Base-by-base conservation (phyloP, 2,329 filamentous ascomycete genomes). In the Fusarium lateritium region DNA sequence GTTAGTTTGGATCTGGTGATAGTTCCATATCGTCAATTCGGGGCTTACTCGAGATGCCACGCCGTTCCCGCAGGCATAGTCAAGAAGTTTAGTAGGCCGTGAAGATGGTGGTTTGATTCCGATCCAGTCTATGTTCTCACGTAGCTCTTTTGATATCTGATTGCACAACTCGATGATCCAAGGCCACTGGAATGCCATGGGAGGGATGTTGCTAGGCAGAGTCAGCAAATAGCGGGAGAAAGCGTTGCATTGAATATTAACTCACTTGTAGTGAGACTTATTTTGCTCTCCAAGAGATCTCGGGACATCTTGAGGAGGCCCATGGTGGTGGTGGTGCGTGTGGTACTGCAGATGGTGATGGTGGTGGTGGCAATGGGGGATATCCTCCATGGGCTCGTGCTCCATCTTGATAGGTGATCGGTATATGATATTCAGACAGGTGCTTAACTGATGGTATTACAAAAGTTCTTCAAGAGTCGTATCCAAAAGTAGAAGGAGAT, bases 61-160 rank as follows among this genome's bases (percentile, higher is more conserved):
- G 2, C 75, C 77, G 24, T 74, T 72, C 2, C 77, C 77, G 19
- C 76, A 78, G 2, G 77, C 77, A 19, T 79, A 79, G 49, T 79
- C 77, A 1, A 79, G 52, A 57, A 78, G 66, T 11, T 69, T 76
- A 1, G 49, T 67, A 3, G 60, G 45, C 7, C 26, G 42, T 43
- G 46, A 33, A 2, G 61, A 47, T 1, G 57, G 44, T 2, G 63
- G 62, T 2, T 57, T 33, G 1, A 76, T 56, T 1, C 73, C 72
- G 4, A 78, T 68, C 76, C 76, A 78, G 4, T 62, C 64, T 28
- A 73, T 50, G n/a, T 75, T 75, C 2, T 61, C 21, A 1, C 59
- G 69, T 6, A 78, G 69, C 28, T 76, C 72, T 19, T 59, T 61
- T 6, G 74, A 61, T 24, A 77, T 70, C 28, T 77, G 70, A 4